These are phyloP conservation scores for Cyanophora paradoxa DNA, from an alignment of 78 protist genomes.

Conservation along the genomic window DNA sequence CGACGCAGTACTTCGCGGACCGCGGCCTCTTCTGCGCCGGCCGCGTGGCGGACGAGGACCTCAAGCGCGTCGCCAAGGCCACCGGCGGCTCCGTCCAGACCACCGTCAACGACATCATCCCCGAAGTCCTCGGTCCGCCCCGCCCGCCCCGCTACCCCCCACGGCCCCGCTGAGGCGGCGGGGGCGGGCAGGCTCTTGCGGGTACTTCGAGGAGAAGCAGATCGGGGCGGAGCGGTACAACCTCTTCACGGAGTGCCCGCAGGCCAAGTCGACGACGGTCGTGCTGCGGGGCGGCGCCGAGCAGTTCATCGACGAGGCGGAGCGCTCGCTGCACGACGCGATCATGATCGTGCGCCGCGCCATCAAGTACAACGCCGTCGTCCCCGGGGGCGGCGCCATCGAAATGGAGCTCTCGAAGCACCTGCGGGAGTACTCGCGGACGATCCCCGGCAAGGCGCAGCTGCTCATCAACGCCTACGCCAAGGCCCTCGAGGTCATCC, in stretches of 20 bases:
- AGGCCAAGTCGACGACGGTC: constrained; percentile 84
- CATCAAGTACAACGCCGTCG: constrained; percentile 54
- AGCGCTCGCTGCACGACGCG: constrained; percentile 98
- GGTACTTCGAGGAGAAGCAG: constrained; percentile 94
- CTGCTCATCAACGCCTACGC: constrained; percentile 91
- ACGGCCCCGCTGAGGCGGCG: too few species aligned
- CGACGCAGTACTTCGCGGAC: constrained; percentile 99
- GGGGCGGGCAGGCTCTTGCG: constrained; percentile 98
- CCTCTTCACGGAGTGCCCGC: constrained; percentile 85
- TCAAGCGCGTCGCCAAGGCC: constrained; percentile 78
- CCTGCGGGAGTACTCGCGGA: constrained; percentile 74
- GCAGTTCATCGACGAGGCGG: constrained; percentile 87
- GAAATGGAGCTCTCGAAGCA: constrained; percentile 90
- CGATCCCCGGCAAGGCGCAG: constrained; percentile 89
- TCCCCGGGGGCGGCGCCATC: constrained; percentile 99
- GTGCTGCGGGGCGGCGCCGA: constrained; percentile 98
- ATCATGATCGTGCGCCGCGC: constrained; percentile 92
- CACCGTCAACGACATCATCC: constrained; percentile 67
- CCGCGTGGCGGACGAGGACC: constrained; percentile 92
- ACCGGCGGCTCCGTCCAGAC: constrained; percentile 85
- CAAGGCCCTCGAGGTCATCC: constrained; percentile 82
- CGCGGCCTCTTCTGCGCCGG: constrained; percentile 99
- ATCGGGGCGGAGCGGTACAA: constrained; percentile 90
- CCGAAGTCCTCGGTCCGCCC: constrained; percentile 41
- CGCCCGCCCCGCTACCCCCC: too few species aligned